Evolutionary conservation across 2,329 filamentous ascomycete species (phyloP), one percentile per base, ranked within the genome.

Genomic region (Elsinoe arachidis): DNA sequence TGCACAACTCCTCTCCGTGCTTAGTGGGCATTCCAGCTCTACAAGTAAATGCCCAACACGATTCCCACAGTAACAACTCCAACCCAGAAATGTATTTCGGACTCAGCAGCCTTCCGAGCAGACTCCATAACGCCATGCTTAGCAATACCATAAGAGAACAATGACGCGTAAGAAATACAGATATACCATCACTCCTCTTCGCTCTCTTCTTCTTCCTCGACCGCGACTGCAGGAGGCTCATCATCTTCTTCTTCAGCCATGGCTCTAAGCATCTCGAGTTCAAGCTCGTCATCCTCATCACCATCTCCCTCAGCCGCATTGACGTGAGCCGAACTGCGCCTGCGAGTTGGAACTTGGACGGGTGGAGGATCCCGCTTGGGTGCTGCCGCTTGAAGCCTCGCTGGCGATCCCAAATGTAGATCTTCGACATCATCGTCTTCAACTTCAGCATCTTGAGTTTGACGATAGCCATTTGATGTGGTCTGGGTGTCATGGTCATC

Each of bases 231-330:
- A 37, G 58, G 60, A n/a, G 49, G 49, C 17, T 53, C 61, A 26
- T 61, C 62, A 17, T 68, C 66, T 37, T 66, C 65, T n/a, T 67
- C 65, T 33, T 67, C 68, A 39, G 72, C 65, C 63, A 71, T 60
- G 0, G 71, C 74, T 55, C 70, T 65, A 59, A 73, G 70, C 66
- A 77, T 73, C 64, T 73, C 65, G 15, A 65, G 69, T 62, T 74
- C 73, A 52, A 75, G 63, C 69, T 67, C 66, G 59, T 71, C 68
- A 12, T 71, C 69, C 1, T 76, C 74, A 26, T 74, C 73, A 23
- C 70, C 68, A 17, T 70, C 57, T n/a, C 58, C 60, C 53, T 33
- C 61, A 61, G 47, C 61, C 26, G 26, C 26, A 30, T 60, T 15
- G 61, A 39, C 21, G 64, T 15, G 63, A 63, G 55, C 60, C 62